phyloP scores from a whole-genome alignment of 768 basidiomycete species.

The Serendipita sp. region DNA sequence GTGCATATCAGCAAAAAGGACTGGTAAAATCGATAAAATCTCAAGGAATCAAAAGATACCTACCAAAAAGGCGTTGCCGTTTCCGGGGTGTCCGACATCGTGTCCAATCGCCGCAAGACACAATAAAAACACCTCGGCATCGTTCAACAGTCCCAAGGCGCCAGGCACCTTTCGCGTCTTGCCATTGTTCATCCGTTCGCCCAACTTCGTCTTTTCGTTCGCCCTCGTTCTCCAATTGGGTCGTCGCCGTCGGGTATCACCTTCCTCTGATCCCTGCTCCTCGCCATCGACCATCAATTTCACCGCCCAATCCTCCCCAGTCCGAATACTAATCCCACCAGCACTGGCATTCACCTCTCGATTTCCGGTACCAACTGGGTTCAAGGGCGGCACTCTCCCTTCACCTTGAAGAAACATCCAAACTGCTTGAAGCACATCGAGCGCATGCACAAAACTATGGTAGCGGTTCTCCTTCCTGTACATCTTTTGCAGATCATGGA shows the following conservation, averaged over 20 bases:
- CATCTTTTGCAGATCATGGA: slow-evolving; percentile 77
- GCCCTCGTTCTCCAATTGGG: slow-evolving; percentile 6
- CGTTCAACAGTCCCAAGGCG: slow-evolving; percentile 21
- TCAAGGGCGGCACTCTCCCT: slow-evolving; percentile 64
- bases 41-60: slow-evolving; percentile 17
- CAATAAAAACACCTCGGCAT: slow-evolving; percentile 66
- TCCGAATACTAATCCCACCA: too few relatives aligned
- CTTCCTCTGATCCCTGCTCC: background rate
- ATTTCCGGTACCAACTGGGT: slow-evolving; percentile 38
- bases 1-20: too few relatives aligned
- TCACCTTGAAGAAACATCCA: slow-evolving; percentile 71
- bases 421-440: slow-evolving; percentile 88
- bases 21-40: background rate
- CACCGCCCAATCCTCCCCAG: slow-evolving; percentile 26
- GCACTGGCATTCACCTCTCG: slow-evolving; percentile 21
- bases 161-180: slow-evolving; percentile 10
- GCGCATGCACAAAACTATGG: slow-evolving; percentile 94
- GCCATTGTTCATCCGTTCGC: background rate
- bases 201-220: slow-evolving; percentile 11
- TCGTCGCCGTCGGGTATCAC: too few relatives aligned
- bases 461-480: slow-evolving; percentile 88
- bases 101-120: slow-evolving; percentile 92
- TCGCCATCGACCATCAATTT: slow-evolving; percentile 24
- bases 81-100: slow-evolving; percentile 92
- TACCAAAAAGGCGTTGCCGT: slow-evolving; percentile 89